These are phyloP conservation scores for Coniochaeta prunicola DNA, from an alignment of 2,329 filamentous ascomycete genomes.

Conservation along the genomic window DNA sequence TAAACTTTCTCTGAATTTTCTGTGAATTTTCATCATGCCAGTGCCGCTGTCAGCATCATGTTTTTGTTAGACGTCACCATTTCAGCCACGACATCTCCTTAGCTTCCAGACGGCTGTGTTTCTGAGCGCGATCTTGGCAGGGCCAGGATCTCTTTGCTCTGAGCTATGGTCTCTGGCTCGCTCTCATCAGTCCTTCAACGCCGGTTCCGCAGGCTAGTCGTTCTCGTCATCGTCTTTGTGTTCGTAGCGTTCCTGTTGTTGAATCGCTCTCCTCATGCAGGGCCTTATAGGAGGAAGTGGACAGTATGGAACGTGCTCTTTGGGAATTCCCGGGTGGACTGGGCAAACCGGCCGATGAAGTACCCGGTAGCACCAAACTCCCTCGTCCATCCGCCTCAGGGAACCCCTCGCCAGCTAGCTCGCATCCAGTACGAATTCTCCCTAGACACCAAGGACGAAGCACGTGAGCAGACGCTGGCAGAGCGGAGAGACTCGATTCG, in stretches of 20 bases:
- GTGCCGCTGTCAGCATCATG: neutral
- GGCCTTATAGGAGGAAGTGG: slow-evolving; percentile 2
- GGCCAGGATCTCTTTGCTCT: neutral
- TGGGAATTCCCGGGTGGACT: slow-evolving; percentile 19
- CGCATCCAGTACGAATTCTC: slow-evolving; percentile 36
- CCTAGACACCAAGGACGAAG: slow-evolving; percentile 25
- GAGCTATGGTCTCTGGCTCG: neutral
- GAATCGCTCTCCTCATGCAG: neutral
- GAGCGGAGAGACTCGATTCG: slow-evolving; percentile 29
- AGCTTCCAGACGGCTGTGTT: neutral
- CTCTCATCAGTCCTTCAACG: neutral
- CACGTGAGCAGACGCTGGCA: slow-evolving; percentile 25
- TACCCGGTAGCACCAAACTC: slow-evolving; percentile 13
- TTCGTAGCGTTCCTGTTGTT: slow-evolving; percentile 12
- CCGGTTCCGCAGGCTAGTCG: neutral
- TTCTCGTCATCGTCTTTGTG: neutral
- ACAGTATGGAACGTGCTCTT: slow-evolving; percentile 12
- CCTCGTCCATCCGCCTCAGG: slow-evolving; percentile 23
- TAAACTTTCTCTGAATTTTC: neutral
- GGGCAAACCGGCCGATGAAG: slow-evolving; percentile 16
- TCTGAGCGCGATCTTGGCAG: neutral
- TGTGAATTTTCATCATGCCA: neutral
- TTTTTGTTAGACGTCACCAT: neutral
- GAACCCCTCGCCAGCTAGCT: slow-evolving; percentile 21
- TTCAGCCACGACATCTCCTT: neutral